Evolutionary conservation across 139 green algal species (phyloP).

Genomic region (Chlorella sorokiniana): DNA sequence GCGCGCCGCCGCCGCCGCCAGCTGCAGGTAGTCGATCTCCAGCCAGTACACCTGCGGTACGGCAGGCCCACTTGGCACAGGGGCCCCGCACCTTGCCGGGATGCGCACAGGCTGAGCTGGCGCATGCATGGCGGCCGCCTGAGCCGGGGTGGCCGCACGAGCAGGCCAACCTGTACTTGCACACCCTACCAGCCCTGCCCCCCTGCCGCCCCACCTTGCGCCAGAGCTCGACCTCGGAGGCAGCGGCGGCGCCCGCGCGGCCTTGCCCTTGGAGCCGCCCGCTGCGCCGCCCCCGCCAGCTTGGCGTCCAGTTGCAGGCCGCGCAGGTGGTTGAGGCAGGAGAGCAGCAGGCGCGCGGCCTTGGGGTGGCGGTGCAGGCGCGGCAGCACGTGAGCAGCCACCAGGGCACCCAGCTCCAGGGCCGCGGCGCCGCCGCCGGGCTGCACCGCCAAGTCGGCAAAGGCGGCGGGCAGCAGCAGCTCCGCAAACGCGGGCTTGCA

Average conservation of each 20-base stretch:
- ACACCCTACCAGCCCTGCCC: not conserved
- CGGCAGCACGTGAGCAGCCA: slow-evolving; percentile 29
- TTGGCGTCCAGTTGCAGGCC: slow-evolving; percentile 40
- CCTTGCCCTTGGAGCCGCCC: slow-evolving; percentile 13
- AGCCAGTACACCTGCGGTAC: slow-evolving; percentile 76
- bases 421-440: slow-evolving; percentile 16
- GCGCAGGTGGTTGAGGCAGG: slow-evolving; percentile 61
- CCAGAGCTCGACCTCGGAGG: slow-evolving; percentile 3
- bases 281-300: not conserved
- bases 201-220: slow-evolving; percentile 11
- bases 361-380: slow-evolving; percentile 34
- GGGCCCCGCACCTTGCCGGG: too few species aligned
- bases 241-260: not conserved
- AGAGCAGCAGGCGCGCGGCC: slow-evolving; percentile 59
- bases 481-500: slow-evolving; percentile 62
- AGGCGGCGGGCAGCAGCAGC: slow-evolving; percentile 59
- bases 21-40: slow-evolving; percentile 71
- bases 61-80: too few species aligned
- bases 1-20: slow-evolving; percentile 63
- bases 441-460: slow-evolving; percentile 53
- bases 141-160: too few species aligned
- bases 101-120: too few species aligned
- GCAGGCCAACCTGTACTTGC: too few species aligned
- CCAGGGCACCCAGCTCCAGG: slow-evolving; percentile 3
- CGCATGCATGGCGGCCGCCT: too few species aligned